phyloP scores from a whole-genome alignment of 805 yeast species.

The Starmerella sp. region DNA sequence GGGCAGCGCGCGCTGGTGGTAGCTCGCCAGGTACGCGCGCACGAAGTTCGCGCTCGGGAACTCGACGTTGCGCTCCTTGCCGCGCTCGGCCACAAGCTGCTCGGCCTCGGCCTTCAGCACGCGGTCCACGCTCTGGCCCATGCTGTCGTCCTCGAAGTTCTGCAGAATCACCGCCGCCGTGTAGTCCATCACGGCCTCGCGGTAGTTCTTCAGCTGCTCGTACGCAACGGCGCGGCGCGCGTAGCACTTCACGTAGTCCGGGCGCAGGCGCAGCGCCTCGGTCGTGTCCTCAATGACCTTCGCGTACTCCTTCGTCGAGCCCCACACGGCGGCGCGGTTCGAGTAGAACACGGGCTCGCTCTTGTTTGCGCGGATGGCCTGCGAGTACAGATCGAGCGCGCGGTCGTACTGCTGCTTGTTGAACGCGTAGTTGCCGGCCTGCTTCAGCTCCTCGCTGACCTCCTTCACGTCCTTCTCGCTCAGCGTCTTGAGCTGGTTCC shows the following conservation, averaged over 20 bases:
- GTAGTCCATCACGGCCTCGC: conserved; percentile 82
- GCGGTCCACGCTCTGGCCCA: conserved; percentile 76
- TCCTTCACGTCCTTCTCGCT: conserved; percentile 34
- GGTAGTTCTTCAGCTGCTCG: conserved; percentile 65
- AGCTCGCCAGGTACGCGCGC: conserved; percentile 82
- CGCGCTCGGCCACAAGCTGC: conserved; percentile 42
- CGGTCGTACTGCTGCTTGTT: conserved; percentile 53
- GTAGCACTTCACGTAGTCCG: conserved; percentile 83
- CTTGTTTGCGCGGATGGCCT: conserved; percentile 60
- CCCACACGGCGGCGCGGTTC: conserved; percentile 92
- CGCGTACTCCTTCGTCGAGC: conserved; percentile 66
- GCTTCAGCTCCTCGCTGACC: conserved; percentile 63
- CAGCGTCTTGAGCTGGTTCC: conserved; percentile 20
- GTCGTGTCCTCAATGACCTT: conserved; percentile 83
- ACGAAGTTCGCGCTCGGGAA: conserved; percentile 44
- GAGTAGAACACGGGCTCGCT: conserved; percentile 81
- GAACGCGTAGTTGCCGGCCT: conserved; percentile 76
- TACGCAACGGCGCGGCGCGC: conserved; percentile 88
- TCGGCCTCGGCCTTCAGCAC: conserved; percentile 73
- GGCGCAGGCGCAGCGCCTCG: conserved; percentile 71
- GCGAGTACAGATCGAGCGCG: conserved; percentile 72
- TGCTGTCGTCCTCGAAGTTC: conserved; percentile 64
- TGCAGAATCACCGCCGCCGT: conserved; percentile 81
- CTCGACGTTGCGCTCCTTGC: conserved; percentile 33
- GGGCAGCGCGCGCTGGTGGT: conserved; percentile 43